A percentile compares a stretch with the other conserved stretches of the same genome.
These are phyloP conservation scores for Aschersonia sp. DNA, from an alignment of 2,329 filamentous ascomycete genomes.

Conservation along the genomic window DNA sequence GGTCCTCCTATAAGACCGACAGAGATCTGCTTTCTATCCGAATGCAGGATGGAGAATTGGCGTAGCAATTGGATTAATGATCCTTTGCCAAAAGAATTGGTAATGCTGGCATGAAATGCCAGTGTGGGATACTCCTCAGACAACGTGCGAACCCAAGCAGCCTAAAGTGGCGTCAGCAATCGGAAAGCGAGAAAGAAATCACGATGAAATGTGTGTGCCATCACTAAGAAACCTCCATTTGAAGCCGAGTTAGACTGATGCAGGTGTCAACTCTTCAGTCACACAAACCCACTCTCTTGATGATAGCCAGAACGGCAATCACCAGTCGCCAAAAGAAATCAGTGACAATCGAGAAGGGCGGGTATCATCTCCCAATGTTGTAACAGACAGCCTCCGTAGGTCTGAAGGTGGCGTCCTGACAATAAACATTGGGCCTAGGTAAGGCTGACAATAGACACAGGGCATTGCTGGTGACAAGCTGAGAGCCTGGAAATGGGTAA, in stretches of 20 bases:
- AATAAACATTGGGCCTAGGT: slow-evolving; percentile 44
- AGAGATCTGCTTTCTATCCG: slow-evolving; percentile 84
- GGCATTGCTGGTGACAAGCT: neutral
- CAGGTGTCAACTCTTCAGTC: slow-evolving; percentile 95
- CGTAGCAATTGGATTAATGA: slow-evolving; percentile 82
- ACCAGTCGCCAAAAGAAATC: slow-evolving; percentile 41
- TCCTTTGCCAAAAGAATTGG: slow-evolving; percentile 93
- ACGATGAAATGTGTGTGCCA: slow-evolving; percentile 58
- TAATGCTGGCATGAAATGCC: slow-evolving; percentile 88
- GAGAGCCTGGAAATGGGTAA: slow-evolving; percentile 15
- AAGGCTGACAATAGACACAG: neutral
- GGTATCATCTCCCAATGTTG: slow-evolving; percentile 88
- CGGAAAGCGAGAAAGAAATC: too few species aligned
- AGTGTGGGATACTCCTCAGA: slow-evolving; percentile 89
- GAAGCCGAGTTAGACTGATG: slow-evolving; percentile 41
- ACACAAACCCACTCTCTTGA: slow-evolving; percentile 62
- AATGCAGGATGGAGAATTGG: slow-evolving; percentile 84
- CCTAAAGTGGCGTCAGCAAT: slow-evolving; percentile 36
- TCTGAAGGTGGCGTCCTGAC: slow-evolving; percentile 73
- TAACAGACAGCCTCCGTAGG: slow-evolving; percentile 91
- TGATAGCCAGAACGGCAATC: slow-evolving; percentile 77
- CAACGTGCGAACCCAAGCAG: slow-evolving; percentile 78
- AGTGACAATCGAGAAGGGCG: slow-evolving; percentile 26
- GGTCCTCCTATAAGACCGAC: slow-evolving; percentile 70
- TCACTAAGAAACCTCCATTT: slow-evolving; percentile 95